Evolutionary conservation across 2,329 filamentous ascomycete species (phyloP), one percentile per base, ranked within the genome.

Genomic region (Fusarium paranaense): DNA sequence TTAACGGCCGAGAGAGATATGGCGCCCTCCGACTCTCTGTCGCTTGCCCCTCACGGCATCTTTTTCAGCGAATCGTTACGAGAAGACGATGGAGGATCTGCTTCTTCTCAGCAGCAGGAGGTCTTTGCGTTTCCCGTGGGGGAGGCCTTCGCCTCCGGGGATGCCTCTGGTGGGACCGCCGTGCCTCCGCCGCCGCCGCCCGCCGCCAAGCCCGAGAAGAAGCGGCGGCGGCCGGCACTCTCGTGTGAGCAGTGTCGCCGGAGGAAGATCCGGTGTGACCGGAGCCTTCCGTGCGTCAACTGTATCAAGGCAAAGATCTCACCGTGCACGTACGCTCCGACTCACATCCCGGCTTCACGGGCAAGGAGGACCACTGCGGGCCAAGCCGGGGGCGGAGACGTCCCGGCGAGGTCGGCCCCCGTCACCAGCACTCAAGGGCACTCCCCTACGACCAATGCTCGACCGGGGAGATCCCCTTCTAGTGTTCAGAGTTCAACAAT

Each of bases 251-350:
- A 89, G 47, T 92, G 91, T 76, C 85, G 90, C 50, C 86, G 82
- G 64, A 88, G 90, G 45, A 93, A 92, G 79, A 88, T 92, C 67
- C 86, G 87, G 56, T 92, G 90, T 76, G 88, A 92, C 76, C 87
- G 89, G 58, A 86, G 87, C 67, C 80, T 82, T 8, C 91, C 91
- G 1, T 92, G 90, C 75, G 86, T 83, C 68, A 90, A 90, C 67
- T 92, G 91, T 76, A 68, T 87, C n/a, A 87, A 87, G 71, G 88
- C 89, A 25, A 86, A 86, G 72, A 88, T 87, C 45, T 83, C 86
- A 7, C 83, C 84, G 22, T 92, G 91, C 75, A 84, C 88, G 2
- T 92, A 90, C 74, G 82, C 81, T 30, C 79, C 83, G 37, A 75
- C 81, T 40, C 82, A 83, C 42, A 70, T 79, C 18, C 82, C 82